A percentile compares a stretch with the other conserved stretches of the same genome.
Conservation (phyloP, 495 filamentous ascomycete species). For the Talaromyces thailandensis region DNA sequence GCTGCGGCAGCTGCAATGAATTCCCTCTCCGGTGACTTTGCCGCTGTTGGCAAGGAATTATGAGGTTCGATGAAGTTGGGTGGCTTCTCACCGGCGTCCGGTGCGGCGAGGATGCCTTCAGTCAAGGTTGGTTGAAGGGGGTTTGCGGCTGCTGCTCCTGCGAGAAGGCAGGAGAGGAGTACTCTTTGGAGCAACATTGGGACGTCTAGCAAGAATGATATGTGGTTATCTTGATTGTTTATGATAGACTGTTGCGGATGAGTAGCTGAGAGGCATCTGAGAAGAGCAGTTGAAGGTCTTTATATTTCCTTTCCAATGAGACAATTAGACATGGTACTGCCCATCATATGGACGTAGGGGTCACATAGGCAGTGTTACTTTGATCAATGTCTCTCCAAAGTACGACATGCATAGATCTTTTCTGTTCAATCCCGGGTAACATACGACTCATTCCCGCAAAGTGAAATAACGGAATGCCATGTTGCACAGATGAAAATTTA, state of each 20-base stretch:
- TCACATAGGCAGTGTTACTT: not conserved
- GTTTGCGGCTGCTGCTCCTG: not conserved
- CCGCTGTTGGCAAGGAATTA: not conserved
- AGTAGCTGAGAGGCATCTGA: not conserved
- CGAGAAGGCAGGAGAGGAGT: not conserved
- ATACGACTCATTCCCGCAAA: not conserved
- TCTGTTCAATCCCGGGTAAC: no score
- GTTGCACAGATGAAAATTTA: not conserved
- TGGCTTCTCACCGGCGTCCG: not conserved
- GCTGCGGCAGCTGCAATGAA: slow-evolving; percentile 15
- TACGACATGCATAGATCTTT: not conserved
- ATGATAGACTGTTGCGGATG: not conserved
- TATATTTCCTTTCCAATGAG: not conserved
- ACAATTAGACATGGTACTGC: not conserved
- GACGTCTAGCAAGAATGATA: not conserved
- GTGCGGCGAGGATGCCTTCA: not conserved
- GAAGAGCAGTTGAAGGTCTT: not conserved
- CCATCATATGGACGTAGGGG: not conserved
- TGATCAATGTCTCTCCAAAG: not conserved
- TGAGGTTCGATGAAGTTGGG: not conserved
- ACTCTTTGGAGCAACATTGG: not conserved
- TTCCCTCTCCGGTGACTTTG: not conserved
- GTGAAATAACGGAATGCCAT: not conserved
- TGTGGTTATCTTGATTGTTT: not conserved
- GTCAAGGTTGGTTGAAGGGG: not conserved